Base-by-base conservation (phyloP, 768 basidiomycete species). In the Phaffia australis region DNA sequence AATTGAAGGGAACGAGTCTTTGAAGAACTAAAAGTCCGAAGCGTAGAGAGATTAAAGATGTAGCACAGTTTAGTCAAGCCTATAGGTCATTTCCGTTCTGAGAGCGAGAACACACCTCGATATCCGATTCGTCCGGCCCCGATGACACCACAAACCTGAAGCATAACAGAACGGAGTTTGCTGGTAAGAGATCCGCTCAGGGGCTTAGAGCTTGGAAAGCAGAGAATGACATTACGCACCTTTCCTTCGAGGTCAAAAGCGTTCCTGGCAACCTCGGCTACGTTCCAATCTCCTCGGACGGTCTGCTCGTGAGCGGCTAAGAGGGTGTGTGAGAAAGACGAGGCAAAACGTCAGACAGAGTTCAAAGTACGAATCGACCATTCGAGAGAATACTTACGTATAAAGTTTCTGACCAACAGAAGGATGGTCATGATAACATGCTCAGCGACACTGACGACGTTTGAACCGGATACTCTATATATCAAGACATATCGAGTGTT, bases 231-330 rank as follows among this genome's bases (percentile, higher is more conserved):
- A 21, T 90, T 91, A 63, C 93, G 84, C 63, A 90, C 87, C 79
- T 94, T 95, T 75, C 82, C 83, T 78, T 94, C 92, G 69, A 95
- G 79, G 76, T 94, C 92, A 73, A 81, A 94, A 16, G 90, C 85
- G 72, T 87, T 84, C 70, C 89, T 83, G 2, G 88, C 89, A 69
- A 89, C 77, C 1, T 86, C 81, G 21, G 88, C 87, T 58, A 91
- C 89, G 75, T 86, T 80, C 91, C 92, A 94, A 72, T 88, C 86
- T 55, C 88, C 88, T 46, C 81, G 81, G 71, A 88, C 83, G 70
- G 89, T 87, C 86, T 88, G 87, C 83, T 66, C 56, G 56, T 50
- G 56, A 11, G 64, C 64, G 11, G 64, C 54, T 56, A 56, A 3
- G 32, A 1, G 11, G 18, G 42, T 11, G 48, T 29, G n/a, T 3